Evolutionary conservation across 495 filamentous ascomycete species (phyloP).

Genomic region (Podospora didyma): DNA sequence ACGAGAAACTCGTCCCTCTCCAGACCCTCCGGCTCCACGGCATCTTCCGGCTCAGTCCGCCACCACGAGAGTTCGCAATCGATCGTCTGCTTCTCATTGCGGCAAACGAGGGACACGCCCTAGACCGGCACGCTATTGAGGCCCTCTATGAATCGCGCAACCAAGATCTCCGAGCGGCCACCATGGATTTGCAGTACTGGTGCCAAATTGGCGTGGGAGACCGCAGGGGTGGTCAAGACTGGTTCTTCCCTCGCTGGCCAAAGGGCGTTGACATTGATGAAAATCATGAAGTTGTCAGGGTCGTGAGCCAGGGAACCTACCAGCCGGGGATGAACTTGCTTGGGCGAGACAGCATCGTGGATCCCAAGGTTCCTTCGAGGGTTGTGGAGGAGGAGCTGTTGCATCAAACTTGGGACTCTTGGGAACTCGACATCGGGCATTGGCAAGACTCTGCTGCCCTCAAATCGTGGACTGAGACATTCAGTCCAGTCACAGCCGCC

Average conservation of each 20-base stretch:
- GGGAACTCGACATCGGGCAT: slow-evolving; percentile 50
- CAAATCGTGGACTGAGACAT: slow-evolving; percentile 23
- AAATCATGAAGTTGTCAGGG: slow-evolving; percentile 62
- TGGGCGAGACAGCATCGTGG: slow-evolving; percentile 47
- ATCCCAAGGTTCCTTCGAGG: slow-evolving; percentile 11
- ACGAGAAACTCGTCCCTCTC: slow-evolving; percentile 72
- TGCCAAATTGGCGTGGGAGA: slow-evolving; percentile 96
- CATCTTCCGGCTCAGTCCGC: slow-evolving; percentile 74
- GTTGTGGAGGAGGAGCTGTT: slow-evolving; percentile 50
- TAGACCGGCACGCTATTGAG: slow-evolving; percentile 62
- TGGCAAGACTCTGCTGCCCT: slow-evolving; percentile 33
- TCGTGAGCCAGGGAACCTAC: slow-evolving; percentile 82
- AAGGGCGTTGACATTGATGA: slow-evolving; percentile 62
- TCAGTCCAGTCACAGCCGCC: slow-evolving; percentile 18
- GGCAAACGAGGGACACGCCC: slow-evolving; percentile 84
- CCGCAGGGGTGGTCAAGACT: slow-evolving; percentile 78
- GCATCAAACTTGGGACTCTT: slow-evolving; percentile 51
- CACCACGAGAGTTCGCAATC: slow-evolving; percentile 62
- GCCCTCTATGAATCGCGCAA: slow-evolving; percentile 63
- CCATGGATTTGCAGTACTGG: slow-evolving; percentile 92
- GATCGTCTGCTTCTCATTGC: slow-evolving; percentile 82
- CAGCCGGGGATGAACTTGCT: slow-evolving; percentile 72
- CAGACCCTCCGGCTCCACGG: slow-evolving; percentile 71
- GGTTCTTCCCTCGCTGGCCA: slow-evolving; percentile 78
- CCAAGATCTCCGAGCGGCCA: slow-evolving; percentile 71